A percentile compares a stretch with the other conserved stretches of the same genome.
phyloP scores from a whole-genome alignment of 1,284 basidiomycete genomes.

The Puccinia horiana region DNA sequence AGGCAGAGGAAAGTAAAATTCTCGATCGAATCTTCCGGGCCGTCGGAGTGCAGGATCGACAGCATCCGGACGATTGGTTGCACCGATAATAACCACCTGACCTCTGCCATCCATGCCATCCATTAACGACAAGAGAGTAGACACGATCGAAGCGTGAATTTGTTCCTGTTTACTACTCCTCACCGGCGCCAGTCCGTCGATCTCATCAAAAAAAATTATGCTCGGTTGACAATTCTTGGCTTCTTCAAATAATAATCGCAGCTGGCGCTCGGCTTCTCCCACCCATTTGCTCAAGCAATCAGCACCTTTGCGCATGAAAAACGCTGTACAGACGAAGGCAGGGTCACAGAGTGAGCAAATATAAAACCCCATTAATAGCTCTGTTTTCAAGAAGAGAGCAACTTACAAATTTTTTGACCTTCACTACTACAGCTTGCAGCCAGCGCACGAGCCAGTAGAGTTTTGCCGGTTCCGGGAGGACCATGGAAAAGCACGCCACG shows the following conservation, averaged over 20 bases:
- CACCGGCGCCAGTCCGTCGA: conserved; percentile 95
- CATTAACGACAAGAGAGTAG: conserved; percentile 94
- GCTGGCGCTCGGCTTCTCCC: conserved; percentile 94
- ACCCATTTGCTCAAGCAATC: conserved; percentile 99
- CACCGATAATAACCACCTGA: conserved; percentile 96
- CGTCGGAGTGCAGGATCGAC: conserved; percentile 92
- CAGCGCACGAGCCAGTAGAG: conserved; percentile 85
- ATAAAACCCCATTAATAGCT: conserved; percentile 11
- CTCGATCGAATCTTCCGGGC: conserved; percentile 94
- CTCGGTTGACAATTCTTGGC: conserved; percentile 87
- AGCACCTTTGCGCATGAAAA: conserved; percentile 99
- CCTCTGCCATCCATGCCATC: conserved; percentile 97
- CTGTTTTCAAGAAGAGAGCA: not conserved
- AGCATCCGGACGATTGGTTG: conserved; percentile 94
- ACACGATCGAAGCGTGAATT: conserved; percentile 96
- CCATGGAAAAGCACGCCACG: conserved; percentile 96
- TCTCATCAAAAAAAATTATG: conserved; percentile 98
- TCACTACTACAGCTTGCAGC: conserved; percentile 89
- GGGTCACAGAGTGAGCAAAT: conserved; percentile 27
- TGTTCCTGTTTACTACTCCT: conserved; percentile 98
- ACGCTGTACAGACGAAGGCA: conserved; percentile 65
- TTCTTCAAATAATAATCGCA: conserved; percentile 94
- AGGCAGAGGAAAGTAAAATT: conserved; percentile 97
- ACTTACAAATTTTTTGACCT: conserved; percentile 83
- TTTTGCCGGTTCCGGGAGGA: conserved; percentile 92